These are phyloP conservation scores for Candida tetrigidarum DNA, from an alignment of 1,139 yeast species.

Conservation along the genomic window DNA sequence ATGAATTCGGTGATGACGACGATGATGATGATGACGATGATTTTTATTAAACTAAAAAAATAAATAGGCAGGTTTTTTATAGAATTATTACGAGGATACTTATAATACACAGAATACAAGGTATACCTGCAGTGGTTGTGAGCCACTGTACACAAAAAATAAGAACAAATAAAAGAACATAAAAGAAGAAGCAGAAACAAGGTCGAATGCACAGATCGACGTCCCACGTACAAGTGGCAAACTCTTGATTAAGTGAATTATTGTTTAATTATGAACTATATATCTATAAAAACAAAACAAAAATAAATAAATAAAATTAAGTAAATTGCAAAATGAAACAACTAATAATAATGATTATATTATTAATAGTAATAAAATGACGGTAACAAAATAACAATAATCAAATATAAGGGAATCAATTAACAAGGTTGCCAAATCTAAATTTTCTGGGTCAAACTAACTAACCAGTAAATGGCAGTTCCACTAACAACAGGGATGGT, in stretches of 20 bases:
- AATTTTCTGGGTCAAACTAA: slow-evolving; percentile 25
- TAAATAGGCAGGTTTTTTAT: neutral
- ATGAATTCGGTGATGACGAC: slow-evolving; percentile 26
- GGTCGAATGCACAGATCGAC: too few species aligned
- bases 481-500: slow-evolving; percentile 91
- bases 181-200: neutral
- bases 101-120: too few species aligned
- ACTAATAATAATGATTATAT: too few species aligned
- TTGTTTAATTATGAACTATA: neutral
- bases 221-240: neutral
- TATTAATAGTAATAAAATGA: neutral
- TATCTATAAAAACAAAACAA: slow-evolving; percentile 3
- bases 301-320: neutral
- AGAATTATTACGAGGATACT: neutral
- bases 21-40: slow-evolving; percentile 8
- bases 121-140: too few species aligned
- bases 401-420: too few species aligned
- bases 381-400: slow-evolving; percentile 3
- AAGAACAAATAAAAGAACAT: neutral
- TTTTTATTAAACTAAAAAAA: neutral
- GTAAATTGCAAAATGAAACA: neutral
- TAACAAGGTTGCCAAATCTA: neutral
- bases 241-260: neutral
- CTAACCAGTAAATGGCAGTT: slow-evolving; percentile 54
- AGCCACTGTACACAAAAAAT: neutral